A percentile compares a stretch with the other conserved stretches of the same genome.
phyloP scores from a whole-genome alignment of 2,329 filamentous ascomycete species.

The Aspergillaceae sp. region DNA sequence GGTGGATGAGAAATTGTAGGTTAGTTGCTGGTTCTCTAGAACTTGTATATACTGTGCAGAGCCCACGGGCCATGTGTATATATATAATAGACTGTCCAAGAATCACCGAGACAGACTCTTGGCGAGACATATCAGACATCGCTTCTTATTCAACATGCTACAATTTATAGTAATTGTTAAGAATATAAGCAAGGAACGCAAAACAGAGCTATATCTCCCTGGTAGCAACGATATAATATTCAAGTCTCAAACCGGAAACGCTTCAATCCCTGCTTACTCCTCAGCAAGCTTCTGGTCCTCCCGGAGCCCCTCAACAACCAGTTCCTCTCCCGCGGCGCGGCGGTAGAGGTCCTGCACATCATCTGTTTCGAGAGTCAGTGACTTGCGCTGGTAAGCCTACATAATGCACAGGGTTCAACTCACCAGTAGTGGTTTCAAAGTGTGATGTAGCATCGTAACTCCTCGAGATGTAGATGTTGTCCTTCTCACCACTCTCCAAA shows the following conservation, averaged over 20 bases:
- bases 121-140: too few relatives aligned
- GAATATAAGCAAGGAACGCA: neutral
- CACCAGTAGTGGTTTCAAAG: slow-evolving; percentile 79
- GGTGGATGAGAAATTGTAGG: slow-evolving; percentile 10
- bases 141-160: neutral
- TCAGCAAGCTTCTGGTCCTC: slow-evolving; percentile 50
- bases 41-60: neutral
- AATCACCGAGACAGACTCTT: neutral
- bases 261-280: slow-evolving; percentile 19
- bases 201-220: neutral
- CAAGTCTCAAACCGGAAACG: too few relatives aligned
- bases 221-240: slow-evolving; percentile 14
- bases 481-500: slow-evolving; percentile 66
- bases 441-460: slow-evolving; percentile 97
- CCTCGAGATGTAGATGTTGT: slow-evolving; percentile 96
- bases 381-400: slow-evolving; percentile 3
- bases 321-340: slow-evolving; percentile 71
- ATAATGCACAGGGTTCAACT: slow-evolving; percentile 7
- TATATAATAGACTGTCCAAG: neutral
- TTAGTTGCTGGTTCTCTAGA: neutral
- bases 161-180: neutral
- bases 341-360: slow-evolving; percentile 92
- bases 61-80: neutral
- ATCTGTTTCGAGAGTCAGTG: slow-evolving; percentile 46
- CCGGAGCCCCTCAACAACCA: slow-evolving; percentile 79